These are phyloP conservation scores for Exutisphaerella laricina DNA, from an alignment of 2,329 filamentous ascomycete genomes.

Conservation along the genomic window DNA sequence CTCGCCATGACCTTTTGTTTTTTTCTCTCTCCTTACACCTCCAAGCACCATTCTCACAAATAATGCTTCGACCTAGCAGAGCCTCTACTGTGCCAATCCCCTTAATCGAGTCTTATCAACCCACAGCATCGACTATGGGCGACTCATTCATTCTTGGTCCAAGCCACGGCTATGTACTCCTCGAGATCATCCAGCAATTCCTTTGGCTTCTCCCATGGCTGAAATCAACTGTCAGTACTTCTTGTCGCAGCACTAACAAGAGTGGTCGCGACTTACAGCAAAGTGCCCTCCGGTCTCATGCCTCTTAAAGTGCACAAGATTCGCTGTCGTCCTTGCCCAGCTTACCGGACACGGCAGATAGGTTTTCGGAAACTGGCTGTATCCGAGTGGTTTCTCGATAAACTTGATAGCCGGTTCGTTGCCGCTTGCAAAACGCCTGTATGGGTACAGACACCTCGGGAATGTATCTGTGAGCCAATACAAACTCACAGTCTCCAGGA, in stretches of 20 bases:
- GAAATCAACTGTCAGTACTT: too few species aligned
- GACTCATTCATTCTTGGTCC: neutral
- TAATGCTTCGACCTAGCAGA: too few species aligned
- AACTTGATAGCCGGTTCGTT: slow-evolving; percentile 23
- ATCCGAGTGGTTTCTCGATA: slow-evolving; percentile 41
- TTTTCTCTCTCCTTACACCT: too few species aligned
- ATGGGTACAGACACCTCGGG: slow-evolving; percentile 44
- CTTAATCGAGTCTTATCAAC: neutral
- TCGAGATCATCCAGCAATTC: slow-evolving; percentile 29
- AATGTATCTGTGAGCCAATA: slow-evolving; percentile 51
- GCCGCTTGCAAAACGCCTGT: slow-evolving; percentile 38
- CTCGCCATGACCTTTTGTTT: too few species aligned
- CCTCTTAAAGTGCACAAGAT: slow-evolving; percentile 36
- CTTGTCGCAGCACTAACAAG: too few species aligned
- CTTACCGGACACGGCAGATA: slow-evolving; percentile 36
- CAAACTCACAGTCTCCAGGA: slow-evolving; percentile 47
- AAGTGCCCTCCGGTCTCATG: slow-evolving; percentile 41
- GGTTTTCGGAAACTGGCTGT: slow-evolving; percentile 42
- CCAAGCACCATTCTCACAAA: too few species aligned
- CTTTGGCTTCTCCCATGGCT: slow-evolving; percentile 29
- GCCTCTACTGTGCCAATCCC: neutral
- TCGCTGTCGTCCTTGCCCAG: slow-evolving; percentile 35
- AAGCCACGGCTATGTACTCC: slow-evolving; percentile 22
- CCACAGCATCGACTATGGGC: neutral
- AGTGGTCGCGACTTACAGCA: too few species aligned